Evolutionary conservation across 305 asterid genomes (phyloP), one percentile per base, ranked within the genome.

Genomic region (Rubia tinctorum): DNA sequence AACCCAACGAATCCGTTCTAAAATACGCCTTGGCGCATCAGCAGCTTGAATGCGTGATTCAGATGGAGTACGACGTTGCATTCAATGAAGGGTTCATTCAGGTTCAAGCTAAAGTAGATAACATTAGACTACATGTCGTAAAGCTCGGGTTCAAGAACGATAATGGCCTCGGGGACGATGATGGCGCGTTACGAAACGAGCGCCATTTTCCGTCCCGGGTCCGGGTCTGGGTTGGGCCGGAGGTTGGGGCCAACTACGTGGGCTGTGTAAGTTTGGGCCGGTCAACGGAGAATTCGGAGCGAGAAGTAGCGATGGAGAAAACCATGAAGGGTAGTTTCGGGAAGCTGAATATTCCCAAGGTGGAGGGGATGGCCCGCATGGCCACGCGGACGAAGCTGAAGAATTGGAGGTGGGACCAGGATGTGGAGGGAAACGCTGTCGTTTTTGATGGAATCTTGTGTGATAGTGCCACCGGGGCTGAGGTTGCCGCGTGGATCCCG

Each of bases 381-480:
- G 84, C 86, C 6, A 88, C 86, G 0, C 83, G 80, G 82, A 76
- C 93, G 11, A 90, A 78, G 64, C 68, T 89, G 67, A 92, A 81
- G 81, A 88, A 86, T 44, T 92, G 98, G 98, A 90, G 98, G 75
- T 92, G 93, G 96, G 97, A 92, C 80, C 98, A 89, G 39, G 98
- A 92, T 39, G 88, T 83, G 71, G 96, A 92, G 13, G 97, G 98
- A 11, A 90, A 90, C 62, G 85, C 87, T 1, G 98, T 87, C 1
- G 59, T 77, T 10, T 89, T 89, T 23, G 97, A 92, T 53, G 90
- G 87, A 3, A 70, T 69, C 7, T 66, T 92, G 80, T 90, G 86
- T 8, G 98, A 92, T 64, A 85, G 82, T 80, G 67, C 88, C 2
- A 86, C 89, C 0, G 94, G 96, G 0, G 73, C 73, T 1, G 97